Evolutionary conservation across 305 asterid species (phyloP), one percentile per base, ranked within the genome.

Genomic region (Fraxinus latifolia): DNA sequence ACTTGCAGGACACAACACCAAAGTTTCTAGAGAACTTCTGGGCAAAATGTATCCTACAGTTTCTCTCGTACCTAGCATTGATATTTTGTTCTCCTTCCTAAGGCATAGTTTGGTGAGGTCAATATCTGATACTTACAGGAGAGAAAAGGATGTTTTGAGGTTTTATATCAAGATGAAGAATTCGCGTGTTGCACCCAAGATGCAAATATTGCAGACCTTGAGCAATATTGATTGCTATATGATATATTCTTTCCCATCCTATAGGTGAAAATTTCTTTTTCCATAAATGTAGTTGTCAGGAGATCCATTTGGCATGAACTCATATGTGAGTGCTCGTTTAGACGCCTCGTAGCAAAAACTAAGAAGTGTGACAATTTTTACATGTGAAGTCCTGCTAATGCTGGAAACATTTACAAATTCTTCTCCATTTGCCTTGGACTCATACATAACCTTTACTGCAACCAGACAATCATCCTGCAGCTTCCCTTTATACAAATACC

Each of bases 181-280:
- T 85, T 76, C 85, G 31, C 32, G 83, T 81, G 82, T 80, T 84
- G 47, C 87, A 84, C 2, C 87, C 90, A 70, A 68, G 74, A 68
- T 86, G 90, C 3, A 88, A 76, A 78, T 88, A 88, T 5, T 86
- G 87, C 77, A 88, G 58, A 7, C 90, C 91, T 70, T 85, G 83
- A 7, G 86, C 91, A 81, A 60, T 81, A 5, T 87, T 88, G 11
- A 86, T 15, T 27, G 88, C 83, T 34, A 88, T 85, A 1, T 82
- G 32, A 70, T 78, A 83, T 60, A 86, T 29, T 3, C 19, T 34
- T 3, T 80, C 58, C 88, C 88, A 84, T 15, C 29, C 87, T 68
- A 86, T 42, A 5, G n/a, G 50, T 36, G 42, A 68, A 42, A 50
- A 65, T n/a, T 70, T 72, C 74, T 58, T 34, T 12, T 36, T 31